These are phyloP conservation scores for Tilletia indica DNA, from an alignment of 1,284 basidiomycete genomes.

Conservation along the genomic window DNA sequence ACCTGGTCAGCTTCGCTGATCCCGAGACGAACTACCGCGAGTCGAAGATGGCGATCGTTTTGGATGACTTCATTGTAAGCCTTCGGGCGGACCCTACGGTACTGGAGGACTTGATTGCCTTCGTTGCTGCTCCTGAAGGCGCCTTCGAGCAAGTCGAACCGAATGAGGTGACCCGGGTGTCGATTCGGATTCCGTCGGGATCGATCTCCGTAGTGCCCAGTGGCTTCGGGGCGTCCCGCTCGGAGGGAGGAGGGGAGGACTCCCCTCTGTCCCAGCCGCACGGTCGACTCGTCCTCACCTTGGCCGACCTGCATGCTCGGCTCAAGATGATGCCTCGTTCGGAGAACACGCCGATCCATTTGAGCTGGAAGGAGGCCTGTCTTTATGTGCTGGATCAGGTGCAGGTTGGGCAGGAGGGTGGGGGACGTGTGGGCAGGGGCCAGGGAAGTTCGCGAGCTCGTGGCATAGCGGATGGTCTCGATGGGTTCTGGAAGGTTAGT, in stretches of 20 bases:
- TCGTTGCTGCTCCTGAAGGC: conserved; percentile 81
- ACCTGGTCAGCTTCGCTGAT: conserved; percentile 68
- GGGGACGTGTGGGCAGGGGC: background rate
- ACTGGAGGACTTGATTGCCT: conserved; percentile 66
- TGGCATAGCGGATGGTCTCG: background rate
- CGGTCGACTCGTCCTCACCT: conserved; percentile 29
- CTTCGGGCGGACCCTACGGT: conserved; percentile 68
- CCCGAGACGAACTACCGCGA: conserved; percentile 74
- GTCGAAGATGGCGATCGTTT: conserved; percentile 66
- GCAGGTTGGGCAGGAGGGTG: conserved; percentile 19
- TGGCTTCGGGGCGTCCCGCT: conserved; percentile 28
- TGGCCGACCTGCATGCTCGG: conserved; percentile 37
- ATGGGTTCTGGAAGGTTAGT: conserved; percentile 13
- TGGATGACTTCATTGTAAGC: conserved; percentile 69
- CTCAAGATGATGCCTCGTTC: conserved; percentile 40
- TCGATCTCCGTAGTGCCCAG: background rate
- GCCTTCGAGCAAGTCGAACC: conserved; percentile 92
- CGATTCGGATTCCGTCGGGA: conserved; percentile 25
- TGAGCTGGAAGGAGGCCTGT: conserved; percentile 28
- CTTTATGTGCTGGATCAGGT: conserved; percentile 29
- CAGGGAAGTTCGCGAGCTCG: conserved; percentile 48
- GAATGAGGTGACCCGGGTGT: conserved; percentile 76
- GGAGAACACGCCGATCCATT: conserved; percentile 34
- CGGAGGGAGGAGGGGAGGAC: background rate
- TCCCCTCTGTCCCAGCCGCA: conserved; percentile 24